Percentiles rank a stretch among this genome's conserved stretches.
phyloP scores from a whole-genome alignment of 176 grass and related monocot genomes.

The Tillandsia fasciculata region DNA sequence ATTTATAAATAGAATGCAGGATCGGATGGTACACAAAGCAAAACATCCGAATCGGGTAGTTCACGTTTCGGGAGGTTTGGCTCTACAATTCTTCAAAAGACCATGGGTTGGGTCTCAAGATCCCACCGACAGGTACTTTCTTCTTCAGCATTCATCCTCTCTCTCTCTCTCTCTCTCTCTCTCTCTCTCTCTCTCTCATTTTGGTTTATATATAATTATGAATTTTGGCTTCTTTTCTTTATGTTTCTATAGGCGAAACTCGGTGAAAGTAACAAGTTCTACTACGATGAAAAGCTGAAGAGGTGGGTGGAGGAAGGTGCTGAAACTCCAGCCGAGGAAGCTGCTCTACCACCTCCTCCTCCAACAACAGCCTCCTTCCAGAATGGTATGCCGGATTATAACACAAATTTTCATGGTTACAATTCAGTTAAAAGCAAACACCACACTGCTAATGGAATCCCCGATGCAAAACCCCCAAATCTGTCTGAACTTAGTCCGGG shows the following conservation, averaged over 20 bases:
- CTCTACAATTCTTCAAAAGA: constrained; percentile 61
- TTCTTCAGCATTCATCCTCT: not conserved
- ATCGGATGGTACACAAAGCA: constrained; percentile 38
- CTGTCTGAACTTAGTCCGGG: constrained; percentile 36
- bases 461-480: constrained; percentile 27
- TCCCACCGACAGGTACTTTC: constrained; percentile 62
- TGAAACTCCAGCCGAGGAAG: constrained; percentile 50
- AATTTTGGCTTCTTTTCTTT: constrained; percentile 14
- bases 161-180: constrained; percentile 3
- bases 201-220: constrained; percentile 9
- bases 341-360: constrained; percentile 76
- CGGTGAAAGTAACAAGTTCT: constrained; percentile 89
- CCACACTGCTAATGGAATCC: constrained; percentile 34
- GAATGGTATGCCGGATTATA: constrained; percentile 58
- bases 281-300: constrained; percentile 90
- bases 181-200: not conserved
- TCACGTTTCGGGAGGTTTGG: constrained; percentile 84
- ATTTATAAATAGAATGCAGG: constrained; percentile 34
- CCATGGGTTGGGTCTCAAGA: constrained; percentile 70
- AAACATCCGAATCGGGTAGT: constrained; percentile 33
- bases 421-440: constrained; percentile 25
- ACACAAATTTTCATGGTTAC: constrained; percentile 15
- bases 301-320: constrained; percentile 96
- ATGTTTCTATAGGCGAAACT: constrained; percentile 65
- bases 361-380: constrained; percentile 55